Evolutionary conservation across 176 grass and related monocot genomes (phyloP).

Genomic region (Poa annua): DNA sequence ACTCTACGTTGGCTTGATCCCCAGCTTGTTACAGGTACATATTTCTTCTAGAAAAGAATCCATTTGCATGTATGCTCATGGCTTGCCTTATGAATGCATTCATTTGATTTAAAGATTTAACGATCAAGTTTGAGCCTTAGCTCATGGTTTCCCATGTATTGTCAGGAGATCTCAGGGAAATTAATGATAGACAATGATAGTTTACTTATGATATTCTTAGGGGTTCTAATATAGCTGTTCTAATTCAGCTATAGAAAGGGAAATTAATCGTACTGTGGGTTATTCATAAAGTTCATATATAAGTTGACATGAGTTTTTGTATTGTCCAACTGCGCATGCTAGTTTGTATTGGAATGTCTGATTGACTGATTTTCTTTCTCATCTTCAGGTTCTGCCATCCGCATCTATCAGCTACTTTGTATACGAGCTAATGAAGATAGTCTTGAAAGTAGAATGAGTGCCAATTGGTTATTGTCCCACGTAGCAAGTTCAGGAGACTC

Average conservation of each 20-base stretch:
- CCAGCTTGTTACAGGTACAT: constrained; percentile 94
- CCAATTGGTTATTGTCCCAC: constrained; percentile 31
- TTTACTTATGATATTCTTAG: background rate
- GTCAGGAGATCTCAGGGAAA: background rate
- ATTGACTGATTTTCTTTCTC: constrained; percentile 36
- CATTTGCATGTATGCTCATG: constrained; percentile 17
- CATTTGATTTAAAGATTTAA: constrained; percentile 8
- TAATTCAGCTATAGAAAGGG: background rate
- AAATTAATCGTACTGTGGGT: background rate
- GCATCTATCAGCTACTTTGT: constrained; percentile 97
- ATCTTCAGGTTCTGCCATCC: constrained; percentile 81
- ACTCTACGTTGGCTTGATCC: constrained; percentile 93
- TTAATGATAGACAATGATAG: background rate
- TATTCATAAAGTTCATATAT: constrained; percentile 18
- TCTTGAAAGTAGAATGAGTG: constrained; percentile 91
- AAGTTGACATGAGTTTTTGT: background rate
- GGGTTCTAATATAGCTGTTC: background rate
- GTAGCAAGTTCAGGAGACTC: constrained; percentile 16
- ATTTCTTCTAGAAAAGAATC: constrained; percentile 20
- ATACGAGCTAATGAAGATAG: constrained; percentile 98
- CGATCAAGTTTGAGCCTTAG: background rate
- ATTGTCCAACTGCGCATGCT: background rate
- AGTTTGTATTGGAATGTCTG: background rate
- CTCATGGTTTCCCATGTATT: constrained; percentile 9
- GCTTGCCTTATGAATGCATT: background rate